Conservation (phyloP, 148 eudicot species). For the Pouteria glomerata region DNA sequence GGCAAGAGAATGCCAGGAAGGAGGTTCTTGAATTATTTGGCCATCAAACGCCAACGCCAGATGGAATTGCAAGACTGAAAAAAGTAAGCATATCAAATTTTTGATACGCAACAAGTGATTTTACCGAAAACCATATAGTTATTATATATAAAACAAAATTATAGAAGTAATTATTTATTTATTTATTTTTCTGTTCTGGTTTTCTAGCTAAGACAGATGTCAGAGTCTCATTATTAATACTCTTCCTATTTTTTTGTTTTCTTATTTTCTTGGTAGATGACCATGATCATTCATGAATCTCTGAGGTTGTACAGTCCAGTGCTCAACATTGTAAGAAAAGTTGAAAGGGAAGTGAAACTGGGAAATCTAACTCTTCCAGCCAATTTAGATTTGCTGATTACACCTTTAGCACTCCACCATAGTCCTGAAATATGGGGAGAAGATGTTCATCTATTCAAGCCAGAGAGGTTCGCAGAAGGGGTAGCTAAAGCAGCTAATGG, state of each 20-base stretch:
- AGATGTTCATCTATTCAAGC: slow-evolving; percentile 14
- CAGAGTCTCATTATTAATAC: too few species aligned
- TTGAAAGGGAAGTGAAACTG: slow-evolving; percentile 4
- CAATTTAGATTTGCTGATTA: neutral
- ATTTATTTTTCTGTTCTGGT: too few species aligned
- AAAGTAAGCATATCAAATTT: neutral
- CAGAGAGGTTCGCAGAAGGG: slow-evolving; percentile 10
- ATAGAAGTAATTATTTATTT: too few species aligned
- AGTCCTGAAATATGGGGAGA: slow-evolving; percentile 13
- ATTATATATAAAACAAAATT: too few species aligned
- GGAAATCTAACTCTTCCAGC: neutral
- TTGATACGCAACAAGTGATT: too few species aligned
- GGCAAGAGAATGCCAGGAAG: slow-evolving; percentile 13
- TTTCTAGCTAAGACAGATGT: too few species aligned
- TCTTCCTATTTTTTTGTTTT: too few species aligned
- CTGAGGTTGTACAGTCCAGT: neutral
- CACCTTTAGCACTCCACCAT: neutral
- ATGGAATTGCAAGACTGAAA: slow-evolving; percentile 10
- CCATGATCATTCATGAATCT: slow-evolving; percentile 10
- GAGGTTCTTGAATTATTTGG: slow-evolving; percentile 6
- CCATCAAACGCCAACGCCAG: neutral
- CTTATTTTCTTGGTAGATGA: neutral
- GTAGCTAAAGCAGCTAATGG: slow-evolving; percentile 7
- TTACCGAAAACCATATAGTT: neutral
- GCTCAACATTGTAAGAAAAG: neutral